Base-by-base conservation (phyloP, 768 basidiomycete species). In the Filobasidium wieringae region DNA sequence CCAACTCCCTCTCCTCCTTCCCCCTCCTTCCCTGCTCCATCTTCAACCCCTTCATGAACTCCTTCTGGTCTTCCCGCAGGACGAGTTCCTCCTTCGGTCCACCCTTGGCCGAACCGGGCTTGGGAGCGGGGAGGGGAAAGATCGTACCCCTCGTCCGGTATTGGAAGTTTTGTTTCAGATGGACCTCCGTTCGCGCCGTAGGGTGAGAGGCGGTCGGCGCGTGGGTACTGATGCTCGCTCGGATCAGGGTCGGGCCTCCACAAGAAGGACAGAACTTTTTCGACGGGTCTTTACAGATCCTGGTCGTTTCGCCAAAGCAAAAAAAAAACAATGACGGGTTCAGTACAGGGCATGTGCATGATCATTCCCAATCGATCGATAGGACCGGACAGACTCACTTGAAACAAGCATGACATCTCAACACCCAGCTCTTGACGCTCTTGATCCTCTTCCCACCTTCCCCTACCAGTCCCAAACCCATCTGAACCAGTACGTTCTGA, bases 251-350 rank as follows among this genome's bases (percentile, higher is more conserved):
- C 0, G 90, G 80, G 55, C 90, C 92, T 40, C 95, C 95, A 68
- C 95, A 99, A 9, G 91, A 88, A 1, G 95, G 93, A 71, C 95
- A 99, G 77, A 99, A 99, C 66, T 88, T 87, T 72, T 89, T 90
- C 8, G 87, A 84, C 22, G 83, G 79, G 74, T 99, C 92, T 77
- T 92, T 95, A 78, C 92, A 96, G 64, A 95, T 83, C 73, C 95
- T 99, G 67, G 6, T 14, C 4, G 4, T n/a, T n/a, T n/a, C 22
- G 14, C 15, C 2, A 7, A 8, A 14, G 55, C n/a, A n/a, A n/a
- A n/a, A n/a, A n/a, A n/a, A n/a, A n/a, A n/a, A n/a, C n/a, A n/a
- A n/a, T n/a, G n/a, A n/a, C n/a, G n/a, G n/a, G n/a, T n/a, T n/a
- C n/a, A n/a, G n/a, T n/a, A n/a, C n/a, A n/a, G n/a, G n/a, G n/a